These are phyloP conservation scores for Pythium pyrilobum DNA, from an alignment of 352 stramenopile species.

Conservation along the genomic window DNA sequence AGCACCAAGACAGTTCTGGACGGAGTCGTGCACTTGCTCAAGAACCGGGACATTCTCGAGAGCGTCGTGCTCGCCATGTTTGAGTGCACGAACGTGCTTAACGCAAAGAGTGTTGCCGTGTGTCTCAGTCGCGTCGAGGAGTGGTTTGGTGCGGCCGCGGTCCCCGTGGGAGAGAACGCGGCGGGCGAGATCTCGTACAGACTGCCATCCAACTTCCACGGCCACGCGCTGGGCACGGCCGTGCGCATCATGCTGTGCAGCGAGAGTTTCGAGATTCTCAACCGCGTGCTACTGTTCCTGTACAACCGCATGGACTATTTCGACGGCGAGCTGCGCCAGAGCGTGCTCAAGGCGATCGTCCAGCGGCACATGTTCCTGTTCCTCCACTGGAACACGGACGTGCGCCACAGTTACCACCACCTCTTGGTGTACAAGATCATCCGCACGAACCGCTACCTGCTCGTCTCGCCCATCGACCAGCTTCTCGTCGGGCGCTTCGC, in stretches of 20 bases:
- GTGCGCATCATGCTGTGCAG: slow-evolving; percentile 68
- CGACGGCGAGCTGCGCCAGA: slow-evolving; percentile 58
- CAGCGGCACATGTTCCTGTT: slow-evolving; percentile 78
- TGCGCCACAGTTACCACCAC: slow-evolving; percentile 69
- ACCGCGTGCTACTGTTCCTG: slow-evolving; percentile 55
- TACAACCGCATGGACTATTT: slow-evolving; percentile 75
- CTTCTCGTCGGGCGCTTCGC: slow-evolving; percentile 55
- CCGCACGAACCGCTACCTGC: slow-evolving; percentile 48
- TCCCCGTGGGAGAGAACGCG: slow-evolving; percentile 8
- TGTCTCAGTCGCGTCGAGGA: slow-evolving; percentile 61
- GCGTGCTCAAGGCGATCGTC: slow-evolving; percentile 60
- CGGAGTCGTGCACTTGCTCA: slow-evolving; percentile 43
- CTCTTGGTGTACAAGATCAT: slow-evolving; percentile 63
- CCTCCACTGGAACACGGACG: slow-evolving; percentile 72
- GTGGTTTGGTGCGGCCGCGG: slow-evolving; percentile 50
- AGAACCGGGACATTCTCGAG: slow-evolving; percentile 58
- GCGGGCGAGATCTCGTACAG: slow-evolving; percentile 36
- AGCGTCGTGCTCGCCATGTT: slow-evolving; percentile 62
- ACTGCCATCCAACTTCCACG: slow-evolving; percentile 36
- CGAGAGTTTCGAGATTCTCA: slow-evolving; percentile 70
- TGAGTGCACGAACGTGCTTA: slow-evolving; percentile 68
- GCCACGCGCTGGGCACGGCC: slow-evolving; percentile 45
- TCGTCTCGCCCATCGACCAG: slow-evolving; percentile 64
- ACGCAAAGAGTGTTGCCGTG: slow-evolving; percentile 52
- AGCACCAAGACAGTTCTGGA: slow-evolving; percentile 52